These are phyloP conservation scores for Fulvia fulva DNA, from an alignment of 2,329 filamentous ascomycete genomes.

Conservation along the genomic window DNA sequence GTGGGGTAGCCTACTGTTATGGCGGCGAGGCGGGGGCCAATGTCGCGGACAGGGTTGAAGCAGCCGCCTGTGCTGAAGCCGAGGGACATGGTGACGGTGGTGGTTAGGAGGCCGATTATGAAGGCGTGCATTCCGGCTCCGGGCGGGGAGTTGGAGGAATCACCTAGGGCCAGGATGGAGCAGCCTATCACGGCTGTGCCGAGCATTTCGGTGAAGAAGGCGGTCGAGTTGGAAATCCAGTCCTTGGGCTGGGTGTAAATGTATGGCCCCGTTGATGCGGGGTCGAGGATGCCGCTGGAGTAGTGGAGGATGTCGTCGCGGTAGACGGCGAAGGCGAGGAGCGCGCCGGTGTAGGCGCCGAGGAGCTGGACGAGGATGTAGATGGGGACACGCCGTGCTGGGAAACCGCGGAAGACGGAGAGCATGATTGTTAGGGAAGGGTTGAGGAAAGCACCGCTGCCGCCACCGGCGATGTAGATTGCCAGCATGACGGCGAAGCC, in stretches of 20 bases:
- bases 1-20: conserved; percentile 44
- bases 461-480: conserved; percentile 40
- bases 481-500: conserved; percentile 53
- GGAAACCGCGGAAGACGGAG: conserved; percentile 50
- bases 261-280: conserved; percentile 21
- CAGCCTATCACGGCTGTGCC: conserved; percentile 36
- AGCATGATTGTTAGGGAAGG: conserved; percentile 44
- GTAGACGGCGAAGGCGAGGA: conserved; percentile 46
- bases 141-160: conserved; percentile 28
- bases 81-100: conserved; percentile 38
- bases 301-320: conserved; percentile 34
- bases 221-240: conserved; percentile 32
- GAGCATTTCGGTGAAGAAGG: conserved; percentile 45
- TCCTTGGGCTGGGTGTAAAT: conserved; percentile 30
- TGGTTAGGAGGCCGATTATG: conserved; percentile 45
- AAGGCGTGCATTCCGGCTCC: conserved; percentile 52
- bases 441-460: conserved; percentile 48
- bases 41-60: conserved; percentile 49
- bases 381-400: conserved; percentile 47
- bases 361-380: conserved; percentile 53
- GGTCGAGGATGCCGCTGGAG: conserved; percentile 37
- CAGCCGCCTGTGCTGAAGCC: conserved; percentile 47
- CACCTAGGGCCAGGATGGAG: conserved; percentile 39
- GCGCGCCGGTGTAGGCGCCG: conserved; percentile 48
- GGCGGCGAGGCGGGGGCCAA: conserved; percentile 49